These are phyloP conservation scores for Fusarium continuum DNA, from an alignment of 2,329 filamentous ascomycete species.

Conservation along the genomic window DNA sequence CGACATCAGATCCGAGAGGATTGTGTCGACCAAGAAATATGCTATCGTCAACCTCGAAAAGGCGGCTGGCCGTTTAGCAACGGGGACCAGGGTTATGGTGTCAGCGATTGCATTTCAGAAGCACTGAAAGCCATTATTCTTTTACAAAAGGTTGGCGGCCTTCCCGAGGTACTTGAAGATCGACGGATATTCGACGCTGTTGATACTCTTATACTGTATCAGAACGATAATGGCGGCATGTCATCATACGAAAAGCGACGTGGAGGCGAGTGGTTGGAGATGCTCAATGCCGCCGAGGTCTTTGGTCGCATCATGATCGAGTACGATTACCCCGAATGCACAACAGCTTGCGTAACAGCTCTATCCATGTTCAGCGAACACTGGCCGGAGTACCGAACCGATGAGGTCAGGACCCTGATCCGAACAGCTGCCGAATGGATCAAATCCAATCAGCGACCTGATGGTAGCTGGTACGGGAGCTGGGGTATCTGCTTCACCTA, in stretches of 20 bases:
- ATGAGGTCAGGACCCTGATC: conserved; percentile 80
- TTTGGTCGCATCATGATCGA: conserved; percentile 99
- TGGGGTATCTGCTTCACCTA: conserved; percentile 99
- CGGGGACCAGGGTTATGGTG: conserved; percentile 89
- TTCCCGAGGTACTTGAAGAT: conserved; percentile 77
- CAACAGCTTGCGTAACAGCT: conserved; percentile 90
- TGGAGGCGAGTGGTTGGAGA: conserved; percentile 80
- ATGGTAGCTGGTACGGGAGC: conserved; percentile 97
- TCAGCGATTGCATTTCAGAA: conserved; percentile 94
- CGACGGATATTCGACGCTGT: conserved; percentile 85
- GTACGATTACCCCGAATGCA: conserved; percentile 98
- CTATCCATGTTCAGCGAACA: conserved; percentile 82
- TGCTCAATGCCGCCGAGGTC: conserved; percentile 93
- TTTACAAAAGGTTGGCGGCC: conserved; percentile 81
- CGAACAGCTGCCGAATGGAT: conserved; percentile 82
- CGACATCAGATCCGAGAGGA: conserved; percentile 91
- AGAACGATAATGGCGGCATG: conserved; percentile 86
- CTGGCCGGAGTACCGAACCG: conserved; percentile 80
- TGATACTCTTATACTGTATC: conserved; percentile 90
- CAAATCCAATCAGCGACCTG: conserved; percentile 75
- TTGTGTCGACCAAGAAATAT: conserved; percentile 76
- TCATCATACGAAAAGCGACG: conserved; percentile 89
- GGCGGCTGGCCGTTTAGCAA: conserved; percentile 98
- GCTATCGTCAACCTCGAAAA: conserved; percentile 90
- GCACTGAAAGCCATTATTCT: conserved; percentile 86